Base-by-base conservation (phyloP, 176 grass and related monocot species). In the Poa pratensis region DNA sequence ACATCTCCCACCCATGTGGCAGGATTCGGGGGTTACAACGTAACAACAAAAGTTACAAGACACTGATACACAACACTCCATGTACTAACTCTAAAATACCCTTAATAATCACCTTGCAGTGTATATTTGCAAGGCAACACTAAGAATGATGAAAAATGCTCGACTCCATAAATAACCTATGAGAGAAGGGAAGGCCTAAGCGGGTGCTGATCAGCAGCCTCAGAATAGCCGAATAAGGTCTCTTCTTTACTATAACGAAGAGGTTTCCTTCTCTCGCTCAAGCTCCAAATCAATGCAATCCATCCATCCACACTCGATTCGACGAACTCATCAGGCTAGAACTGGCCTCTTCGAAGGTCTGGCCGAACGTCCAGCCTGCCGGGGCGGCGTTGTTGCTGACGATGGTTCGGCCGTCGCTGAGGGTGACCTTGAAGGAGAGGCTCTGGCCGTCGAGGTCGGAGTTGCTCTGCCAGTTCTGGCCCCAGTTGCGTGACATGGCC, bases 401-500 rank as follows among this genome's bases (percentile, higher is more conserved):
- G 83, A 95, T 53, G 37, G 84, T 87, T 80, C 88, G 88, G 76
- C 94, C 94, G 75, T 96, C 91, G 84, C 91, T 96, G 74, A 87
- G 15, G 60, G 91, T 86, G 64, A 91, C 86, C 74, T 88, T 85
- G 91, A 96, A 96, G 70, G 94, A 97, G 37, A 97, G 88, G 86
- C 69, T 83, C 74, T 97, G 94, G 12, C 94, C 84, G 40, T 94
- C 86, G 20, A 97, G 90, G 42, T 92, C n/a, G 5, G 88, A 67
- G 88, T 97, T 97, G 90, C 94, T 97, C 91, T 97, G 94, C 94
- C 94, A 97, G 85, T 97, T 97, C 84, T 97, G 94, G 17, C 94
- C 94, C 94, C 91, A 97, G 82, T 97, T 97, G 3, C 94, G 79
- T 0, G 94, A 90, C 94, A 97, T 97, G 45, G 91, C 65, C 83